Base-by-base conservation (phyloP, 2,329 filamentous ascomycete genomes). In the Fusarium albidum region DNA sequence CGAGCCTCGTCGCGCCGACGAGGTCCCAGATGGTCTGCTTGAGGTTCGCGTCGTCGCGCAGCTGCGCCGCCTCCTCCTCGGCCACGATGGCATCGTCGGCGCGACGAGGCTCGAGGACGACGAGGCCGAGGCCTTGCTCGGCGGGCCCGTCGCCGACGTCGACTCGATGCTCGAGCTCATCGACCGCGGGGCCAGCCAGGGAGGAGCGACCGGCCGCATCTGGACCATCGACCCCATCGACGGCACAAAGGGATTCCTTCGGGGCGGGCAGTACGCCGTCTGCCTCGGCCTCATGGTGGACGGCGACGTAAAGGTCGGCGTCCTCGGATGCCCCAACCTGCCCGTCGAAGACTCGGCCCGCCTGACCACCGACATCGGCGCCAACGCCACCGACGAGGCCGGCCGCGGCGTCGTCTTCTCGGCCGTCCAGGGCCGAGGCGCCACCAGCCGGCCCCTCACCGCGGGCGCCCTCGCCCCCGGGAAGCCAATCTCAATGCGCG, bases 191-290 rank as follows among this genome's bases (percentile, higher is more conserved):
- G 84, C 83, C 70, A 91, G 87, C 74, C 76, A 83, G 51, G 92
- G 92, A 55, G 92, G 92, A 25, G 73, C 77, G 55, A 82, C 79
- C 61, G 92, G 92, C 58, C 83, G 95, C 63, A 91, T 98, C 73
- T 99, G 95, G 95, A 91, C 94, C 33, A 87, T 99, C 51, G 95
- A 99, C 75, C 95, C 95, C 54, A 97, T 99, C 59, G 95, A 99
- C 74, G 95, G 95, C 63, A 99, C 95, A 47, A 96, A 97, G 78
- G 96, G 95, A 26, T 99, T 99, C 79, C 80, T 99, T 55, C 86
- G 96, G 58, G 95, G 95, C 46, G 96, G 93, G 32, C 95, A 99
- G 78, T 99, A 99, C 72, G 96, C 95, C 49, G 92, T 99, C 47
- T 97, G 94, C 71, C 83, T 99, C 6, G 95, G 85, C 29, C 81